Percentiles rank a stretch among this genome's conserved stretches.
Evolutionary conservation across 2,329 filamentous ascomycete genomes (phyloP).

Genomic region (Claviceps lovelessii): DNA sequence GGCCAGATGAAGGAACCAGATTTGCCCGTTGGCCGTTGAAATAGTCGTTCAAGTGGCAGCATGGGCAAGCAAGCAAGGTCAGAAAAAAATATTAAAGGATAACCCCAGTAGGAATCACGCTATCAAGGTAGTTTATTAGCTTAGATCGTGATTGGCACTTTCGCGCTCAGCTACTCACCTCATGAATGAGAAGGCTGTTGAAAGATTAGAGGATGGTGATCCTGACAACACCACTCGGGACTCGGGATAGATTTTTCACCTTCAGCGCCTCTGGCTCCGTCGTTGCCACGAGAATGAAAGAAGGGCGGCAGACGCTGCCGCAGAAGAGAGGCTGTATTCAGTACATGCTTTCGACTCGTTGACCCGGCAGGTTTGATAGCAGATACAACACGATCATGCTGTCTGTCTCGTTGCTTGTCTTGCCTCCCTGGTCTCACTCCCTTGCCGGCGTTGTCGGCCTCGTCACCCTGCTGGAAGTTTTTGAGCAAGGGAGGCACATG

Average conservation of each 20-base stretch:
- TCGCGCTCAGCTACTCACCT: not conserved
- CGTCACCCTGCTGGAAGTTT: not conserved
- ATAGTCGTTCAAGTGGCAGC: no score
- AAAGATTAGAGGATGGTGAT: not conserved
- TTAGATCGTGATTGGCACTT: not conserved
- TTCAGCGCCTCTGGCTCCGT: not conserved
- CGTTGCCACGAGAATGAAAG: not conserved
- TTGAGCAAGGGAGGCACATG: not conserved
- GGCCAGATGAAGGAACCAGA: no score
- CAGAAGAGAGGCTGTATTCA: not conserved
- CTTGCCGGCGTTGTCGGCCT: not conserved
- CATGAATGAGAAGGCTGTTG: not conserved
- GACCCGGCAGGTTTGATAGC: not conserved
- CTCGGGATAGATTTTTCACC: not conserved
- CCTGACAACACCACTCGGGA: not conserved
- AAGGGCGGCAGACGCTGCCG: not conserved
- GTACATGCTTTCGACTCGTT: not conserved
- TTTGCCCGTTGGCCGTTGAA: no score
- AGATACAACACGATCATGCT: not conserved
- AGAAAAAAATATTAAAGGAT: no score
- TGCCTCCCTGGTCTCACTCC: not conserved
- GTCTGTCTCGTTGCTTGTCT: not conserved
- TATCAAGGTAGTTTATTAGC: not conserved
- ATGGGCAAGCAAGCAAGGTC: no score
- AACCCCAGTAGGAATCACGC: not conserved